These are phyloP conservation scores for Termitomyces sp. DNA, from an alignment of 768 basidiomycete species.

Conservation along the genomic window DNA sequence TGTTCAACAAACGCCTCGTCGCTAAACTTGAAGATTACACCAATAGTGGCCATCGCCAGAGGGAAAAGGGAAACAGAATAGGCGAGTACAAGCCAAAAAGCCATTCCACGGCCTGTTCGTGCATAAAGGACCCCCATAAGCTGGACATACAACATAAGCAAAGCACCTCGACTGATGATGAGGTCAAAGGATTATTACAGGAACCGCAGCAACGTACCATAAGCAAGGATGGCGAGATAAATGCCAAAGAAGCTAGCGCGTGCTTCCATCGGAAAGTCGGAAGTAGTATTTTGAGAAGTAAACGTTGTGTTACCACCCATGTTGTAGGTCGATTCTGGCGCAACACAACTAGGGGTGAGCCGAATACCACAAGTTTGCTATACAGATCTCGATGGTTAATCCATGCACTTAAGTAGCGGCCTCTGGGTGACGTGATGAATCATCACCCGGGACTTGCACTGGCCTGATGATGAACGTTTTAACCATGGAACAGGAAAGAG, in stretches of 20 bases:
- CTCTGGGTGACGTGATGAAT: not conserved
- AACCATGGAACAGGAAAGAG: not conserved
- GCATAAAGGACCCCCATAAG: slow-evolving; percentile 27
- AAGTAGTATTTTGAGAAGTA: not conserved
- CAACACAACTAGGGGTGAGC: not conserved
- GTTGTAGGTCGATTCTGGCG: not conserved
- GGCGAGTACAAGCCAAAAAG: slow-evolving; percentile 27
- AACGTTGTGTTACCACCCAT: not conserved
- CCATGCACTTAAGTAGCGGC: not conserved
- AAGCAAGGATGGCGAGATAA: slow-evolving; percentile 25
- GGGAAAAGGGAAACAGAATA: slow-evolving; percentile 28
- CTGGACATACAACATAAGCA: slow-evolving; percentile 34
- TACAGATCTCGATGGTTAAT: not conserved
- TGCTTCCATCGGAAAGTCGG: slow-evolving; percentile 4
- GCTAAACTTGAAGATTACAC: slow-evolving; percentile 24
- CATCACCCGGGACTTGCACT: not conserved
- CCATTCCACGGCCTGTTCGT: slow-evolving; percentile 27
- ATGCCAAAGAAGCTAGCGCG: slow-evolving; percentile 28
- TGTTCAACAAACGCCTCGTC: slow-evolving; percentile 25
- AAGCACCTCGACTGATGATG: slow-evolving; percentile 23
- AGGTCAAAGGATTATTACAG: not conserved
- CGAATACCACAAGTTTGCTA: not conserved
- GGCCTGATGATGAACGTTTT: not conserved
- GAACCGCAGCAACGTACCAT: slow-evolving; percentile 20
- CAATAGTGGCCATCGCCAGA: slow-evolving; percentile 24